Conservation (phyloP, 441 rosid species). For the Populus hybrid region DNA sequence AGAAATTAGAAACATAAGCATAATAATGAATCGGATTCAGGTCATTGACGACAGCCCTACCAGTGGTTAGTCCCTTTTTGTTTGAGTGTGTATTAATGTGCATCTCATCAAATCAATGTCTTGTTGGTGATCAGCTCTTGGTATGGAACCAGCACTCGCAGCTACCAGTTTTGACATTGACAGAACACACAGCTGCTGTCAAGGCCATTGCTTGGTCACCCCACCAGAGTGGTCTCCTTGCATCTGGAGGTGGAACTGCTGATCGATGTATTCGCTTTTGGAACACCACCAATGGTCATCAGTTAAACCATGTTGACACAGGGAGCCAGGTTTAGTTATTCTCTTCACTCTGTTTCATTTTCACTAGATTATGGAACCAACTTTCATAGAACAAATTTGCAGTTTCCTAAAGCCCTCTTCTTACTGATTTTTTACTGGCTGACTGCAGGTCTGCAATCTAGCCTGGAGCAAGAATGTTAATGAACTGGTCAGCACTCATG, state of each 20-base stretch:
- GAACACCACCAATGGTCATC: constrained; percentile 93
- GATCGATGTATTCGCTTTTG: constrained; percentile 95
- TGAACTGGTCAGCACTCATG: constrained; percentile 96
- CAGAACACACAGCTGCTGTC: constrained; percentile 96
- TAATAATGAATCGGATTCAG: no score
- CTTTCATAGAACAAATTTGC: neutral
- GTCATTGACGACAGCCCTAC: no score
- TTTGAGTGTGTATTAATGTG: neutral
- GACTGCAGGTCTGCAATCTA: constrained; percentile 78
- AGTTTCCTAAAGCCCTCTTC: neutral
- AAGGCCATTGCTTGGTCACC: constrained; percentile 99
- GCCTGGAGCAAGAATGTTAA: constrained; percentile 98
- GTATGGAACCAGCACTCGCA: constrained; percentile 97
- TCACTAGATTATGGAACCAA: neutral
- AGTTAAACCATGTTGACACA: constrained; percentile 79
- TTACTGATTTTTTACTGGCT: neutral
- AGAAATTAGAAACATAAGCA: no score
- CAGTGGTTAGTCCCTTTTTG: neutral
- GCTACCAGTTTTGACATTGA: constrained; percentile 68
- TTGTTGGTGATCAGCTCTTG: constrained; percentile 53
- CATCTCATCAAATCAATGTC: neutral
- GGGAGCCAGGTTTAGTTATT: constrained; percentile 73
- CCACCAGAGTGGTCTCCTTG: constrained; percentile 89
- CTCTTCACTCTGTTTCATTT: neutral
- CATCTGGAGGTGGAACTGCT: constrained; percentile 98